Evolutionary conservation across 345 rosid species (phyloP), one percentile per base, ranked within the genome.

Genomic region (Psidium friedrichsthalianum): DNA sequence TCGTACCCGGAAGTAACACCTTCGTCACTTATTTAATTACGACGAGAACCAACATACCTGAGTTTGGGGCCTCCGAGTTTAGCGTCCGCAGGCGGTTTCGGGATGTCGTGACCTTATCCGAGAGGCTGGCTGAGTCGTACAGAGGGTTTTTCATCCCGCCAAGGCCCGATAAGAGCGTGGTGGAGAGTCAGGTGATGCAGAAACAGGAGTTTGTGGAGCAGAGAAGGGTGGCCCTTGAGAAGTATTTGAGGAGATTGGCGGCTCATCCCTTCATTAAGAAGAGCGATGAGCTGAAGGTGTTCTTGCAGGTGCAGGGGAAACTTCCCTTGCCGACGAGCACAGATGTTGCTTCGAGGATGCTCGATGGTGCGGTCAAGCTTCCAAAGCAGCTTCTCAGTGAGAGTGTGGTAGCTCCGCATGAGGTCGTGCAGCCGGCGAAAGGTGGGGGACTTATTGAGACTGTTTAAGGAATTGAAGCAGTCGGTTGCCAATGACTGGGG

Each of bases 151-250:
- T 93, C 74, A 94, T 98, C 57, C 98, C 99, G 10, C 98, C 98
- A 0, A 88, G 99, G 54, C 99, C 99, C 10, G 99, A 98, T 78
- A 98, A 98, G 93, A 98, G 89, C 82, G 96, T 98, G 5, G 98
- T 96, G 8, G 99, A 96, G 94, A 90, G 97, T 52, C 98, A 98
- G 89, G 96, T 98, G 80, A 98, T 98, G 99, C 99, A 97, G 69
- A 97, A 95, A 87, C 98, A 95, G 93, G 98, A 96, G 81, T 97
- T 97, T 29, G 97, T 98, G 51, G 99, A 98, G 92, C 98, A 96
- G 92, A 92, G 98, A 89, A 91, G 98, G 87, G 90, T 98, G 85
- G 93, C 95, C 3, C 90, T 98, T 88, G 99, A 96, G 95, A 98
- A 93, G 86, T 96, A 95, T 85, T 83, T 98, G 92, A 91, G 93